Base-by-base conservation (phyloP, 202 grass and related monocot genomes). In the Bolboschoenoplectus hybrid region DNA sequence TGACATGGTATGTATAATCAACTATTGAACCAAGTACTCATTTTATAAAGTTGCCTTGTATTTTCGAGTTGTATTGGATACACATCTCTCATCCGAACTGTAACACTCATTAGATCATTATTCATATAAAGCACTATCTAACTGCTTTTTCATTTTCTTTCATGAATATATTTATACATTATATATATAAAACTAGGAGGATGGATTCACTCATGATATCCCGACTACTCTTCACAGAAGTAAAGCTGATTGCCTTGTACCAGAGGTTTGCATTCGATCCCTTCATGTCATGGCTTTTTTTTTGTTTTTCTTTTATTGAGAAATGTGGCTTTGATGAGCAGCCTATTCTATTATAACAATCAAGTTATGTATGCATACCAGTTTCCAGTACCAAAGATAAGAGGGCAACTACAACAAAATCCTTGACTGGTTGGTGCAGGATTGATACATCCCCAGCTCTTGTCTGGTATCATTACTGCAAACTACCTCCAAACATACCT, bases 211-310 rank as follows among this genome's bases (percentile, higher is more conserved):
- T 66, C 92, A 90, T 82, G 97, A 99, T 91, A 99, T 99, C 82
- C 97, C 97, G 57, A 99, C 97, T 13, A 96, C 93, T 84, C 86
- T 99, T 84, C 97, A 99, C 65, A 96, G 97, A 92, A 99, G 97
- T 74, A 99, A 96, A 91, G 93, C 91, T 76, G 96, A 96, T 85
- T 98, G 96, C 91, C 89, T 89, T 79, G 85, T 94, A 74, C 86
- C 63, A 58, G 97, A 99, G 90, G 93, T 94, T 92, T 0, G 58
- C 20, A 3, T 57, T 85, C 41, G 45, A 61, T 26, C 20, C 67
- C 46, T 68, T 38, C 40, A 36, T 39, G 71, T 52, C 10, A 74
- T 52, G 19, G 0, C 14, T 11, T 32, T 74, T 74, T 74, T 46
- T 26, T 74, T 74, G 9, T 74, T 34, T 34, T 32, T 26, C 6